Evolutionary conservation across 2,329 filamentous ascomycete genomes (phyloP).

Genomic region (Aspergillus novofumigatus): DNA sequence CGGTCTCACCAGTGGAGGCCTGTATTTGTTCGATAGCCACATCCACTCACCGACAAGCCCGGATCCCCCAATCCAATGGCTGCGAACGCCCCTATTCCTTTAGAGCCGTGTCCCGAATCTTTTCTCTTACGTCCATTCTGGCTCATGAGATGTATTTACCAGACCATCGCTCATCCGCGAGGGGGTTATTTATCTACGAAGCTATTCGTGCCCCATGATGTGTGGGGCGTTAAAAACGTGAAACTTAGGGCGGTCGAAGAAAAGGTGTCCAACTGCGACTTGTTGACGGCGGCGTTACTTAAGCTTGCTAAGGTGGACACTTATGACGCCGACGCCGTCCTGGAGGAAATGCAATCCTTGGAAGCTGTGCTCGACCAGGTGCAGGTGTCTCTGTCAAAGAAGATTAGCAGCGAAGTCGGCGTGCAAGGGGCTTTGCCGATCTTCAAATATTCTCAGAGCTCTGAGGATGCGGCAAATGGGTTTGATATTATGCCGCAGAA

Average conservation of each 20-base stretch:
- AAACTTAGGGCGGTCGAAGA: constrained; percentile 90
- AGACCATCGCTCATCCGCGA: constrained; percentile 84
- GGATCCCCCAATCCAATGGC: constrained; percentile 62
- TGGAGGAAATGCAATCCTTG: constrained; percentile 89
- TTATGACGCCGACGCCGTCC: constrained; percentile 81
- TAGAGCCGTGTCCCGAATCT: constrained; percentile 89
- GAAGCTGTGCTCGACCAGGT: constrained; percentile 84
- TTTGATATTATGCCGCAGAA: constrained; percentile 41
- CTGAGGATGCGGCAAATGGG: constrained; percentile 44
- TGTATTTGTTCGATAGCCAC: constrained; percentile 79
- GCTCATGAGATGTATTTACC: constrained; percentile 92
- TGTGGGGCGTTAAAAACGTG: constrained; percentile 90
- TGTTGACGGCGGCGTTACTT: constrained; percentile 80
- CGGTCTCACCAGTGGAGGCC: constrained; percentile 59
- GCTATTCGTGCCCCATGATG: constrained; percentile 86
- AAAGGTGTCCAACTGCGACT: constrained; percentile 87
- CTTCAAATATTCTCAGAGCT: constrained; percentile 60
- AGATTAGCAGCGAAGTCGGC: constrained; percentile 89
- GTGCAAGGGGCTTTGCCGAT: constrained; percentile 67
- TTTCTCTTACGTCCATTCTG: constrained; percentile 91
- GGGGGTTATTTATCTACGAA: constrained; percentile 90
- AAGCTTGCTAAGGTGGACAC: constrained; percentile 82
- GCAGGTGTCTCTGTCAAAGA: constrained; percentile 70
- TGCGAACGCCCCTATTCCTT: constrained; percentile 64
- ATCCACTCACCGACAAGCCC: constrained; percentile 63